Evolutionary conservation across 768 basidiomycete genomes (phyloP), one percentile per base, ranked within the genome.

Genomic region (Mycena sanguinolenta): DNA sequence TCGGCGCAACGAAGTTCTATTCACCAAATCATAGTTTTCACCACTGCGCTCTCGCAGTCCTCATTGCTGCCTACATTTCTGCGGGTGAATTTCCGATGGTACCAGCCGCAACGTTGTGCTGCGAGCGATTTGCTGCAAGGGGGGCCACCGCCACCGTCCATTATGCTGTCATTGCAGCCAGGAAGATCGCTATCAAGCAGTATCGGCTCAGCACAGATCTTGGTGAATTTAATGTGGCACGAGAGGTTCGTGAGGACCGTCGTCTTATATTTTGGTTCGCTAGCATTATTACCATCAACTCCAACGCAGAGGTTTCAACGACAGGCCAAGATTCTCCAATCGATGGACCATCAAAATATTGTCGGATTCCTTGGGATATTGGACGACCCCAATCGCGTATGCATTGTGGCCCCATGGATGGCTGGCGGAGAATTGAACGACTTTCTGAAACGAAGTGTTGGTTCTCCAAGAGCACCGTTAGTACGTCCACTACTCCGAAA

Each of bases 381-480:
- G 30, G 63, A 65, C 32, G 53, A 44, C 7, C 63, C 53, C 9
- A 21, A 21, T 23, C 63, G 63, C n/a, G 30, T 65, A 4, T 44
- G 63, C 16, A 55, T 65, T n/a, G 54, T 65, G 25, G 44, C 32
- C 21, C 17, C 39, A 2, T 65, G 53, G 53, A 65, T 65, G 63
- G 19, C 44, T 3, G 42, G 28, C 21, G 53, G 63, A 25, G 53
- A 65, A 53, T 28, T 65, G 21, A 49, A 65, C 21, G 23, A 4
- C 19, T 65, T 54, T 36, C 39, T 65, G 7, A 30, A 32, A 19
- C 17, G 16, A 25, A 39, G 44, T 7, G 39, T 39, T 6, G 28
- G 14, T n/a, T 42, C n/a, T 1, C 63, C 39, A 9, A 55, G n/a
- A 25, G 21, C 9, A 32, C 42, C 42, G 14, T n/a, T 65, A 42